A percentile compares a stretch with the other conserved stretches of the same genome.
Conservation (phyloP, 768 basidiomycete species). For the Chlorophyllum brunneum region DNA sequence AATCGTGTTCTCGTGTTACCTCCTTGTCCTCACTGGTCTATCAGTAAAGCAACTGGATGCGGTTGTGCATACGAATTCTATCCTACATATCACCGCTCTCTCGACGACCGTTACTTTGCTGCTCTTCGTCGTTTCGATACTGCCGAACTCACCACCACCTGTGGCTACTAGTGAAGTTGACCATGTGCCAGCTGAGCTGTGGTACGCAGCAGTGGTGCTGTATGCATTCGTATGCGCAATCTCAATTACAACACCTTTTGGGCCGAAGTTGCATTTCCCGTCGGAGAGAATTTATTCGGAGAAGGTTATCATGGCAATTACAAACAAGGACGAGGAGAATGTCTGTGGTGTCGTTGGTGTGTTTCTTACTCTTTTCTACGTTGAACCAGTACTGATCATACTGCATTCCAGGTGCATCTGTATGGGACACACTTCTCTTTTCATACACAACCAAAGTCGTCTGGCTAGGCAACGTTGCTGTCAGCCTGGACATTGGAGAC, state of each 20-base stretch:
- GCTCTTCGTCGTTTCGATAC: slow-evolving; percentile 46
- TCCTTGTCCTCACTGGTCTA: slow-evolving; percentile 44
- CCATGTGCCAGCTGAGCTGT: slow-evolving; percentile 31
- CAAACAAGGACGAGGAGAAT: slow-evolving; percentile 67
- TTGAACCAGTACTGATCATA: not conserved
- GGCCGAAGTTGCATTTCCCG: slow-evolving; percentile 74
- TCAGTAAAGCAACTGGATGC: slow-evolving; percentile 46
- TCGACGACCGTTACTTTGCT: slow-evolving; percentile 44
- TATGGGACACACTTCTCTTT: slow-evolving; percentile 69
- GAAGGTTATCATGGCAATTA: slow-evolving; percentile 56
- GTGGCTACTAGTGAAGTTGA: slow-evolving; percentile 15
- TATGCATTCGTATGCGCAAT: slow-evolving; percentile 41
- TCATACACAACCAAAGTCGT: slow-evolving; percentile 86
- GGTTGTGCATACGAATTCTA: slow-evolving; percentile 41
- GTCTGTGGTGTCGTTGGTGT: slow-evolving; percentile 62
- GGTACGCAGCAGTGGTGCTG: slow-evolving; percentile 49
- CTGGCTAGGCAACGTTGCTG: slow-evolving; percentile 71
- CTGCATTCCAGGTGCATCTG: slow-evolving; percentile 42
- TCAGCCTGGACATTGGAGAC: slow-evolving; percentile 82
- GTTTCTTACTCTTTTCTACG: slow-evolving; percentile 9
- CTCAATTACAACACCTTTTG: slow-evolving; percentile 57
- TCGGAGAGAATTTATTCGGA: slow-evolving; percentile 71
- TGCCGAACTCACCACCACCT: slow-evolving; percentile 43
- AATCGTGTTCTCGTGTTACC: slow-evolving; percentile 54
- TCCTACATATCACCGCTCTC: slow-evolving; percentile 60